Evolutionary conservation across 768 basidiomycete species (phyloP).

Genomic region (Panaeolus cyanescens): DNA sequence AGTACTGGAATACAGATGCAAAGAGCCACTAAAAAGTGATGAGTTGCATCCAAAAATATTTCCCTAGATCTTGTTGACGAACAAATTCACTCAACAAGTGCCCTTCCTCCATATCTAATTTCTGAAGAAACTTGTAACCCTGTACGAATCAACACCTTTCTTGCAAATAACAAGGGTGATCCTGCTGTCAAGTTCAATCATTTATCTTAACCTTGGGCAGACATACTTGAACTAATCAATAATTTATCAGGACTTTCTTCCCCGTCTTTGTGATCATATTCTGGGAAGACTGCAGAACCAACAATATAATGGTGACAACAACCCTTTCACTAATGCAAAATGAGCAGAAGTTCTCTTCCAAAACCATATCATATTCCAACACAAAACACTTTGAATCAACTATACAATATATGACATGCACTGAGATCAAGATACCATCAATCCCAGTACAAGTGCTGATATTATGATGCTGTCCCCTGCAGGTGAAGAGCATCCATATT

Average conservation of each 20-base stretch:
- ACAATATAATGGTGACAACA: not conserved
- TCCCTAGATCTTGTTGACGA: not conserved
- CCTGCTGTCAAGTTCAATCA: slow-evolving; percentile 21
- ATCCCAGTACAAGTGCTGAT: slow-evolving; percentile 34
- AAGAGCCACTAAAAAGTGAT: not conserved
- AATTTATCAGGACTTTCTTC: not conserved
- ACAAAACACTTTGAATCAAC: slow-evolving; percentile 23
- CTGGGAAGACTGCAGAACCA: not conserved
- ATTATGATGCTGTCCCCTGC: slow-evolving; percentile 33
- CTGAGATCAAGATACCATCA: slow-evolving; percentile 42
- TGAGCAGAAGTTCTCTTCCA: not conserved
- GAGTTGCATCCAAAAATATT: not conserved
- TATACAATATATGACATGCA: slow-evolving; percentile 35
- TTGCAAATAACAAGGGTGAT: slow-evolving; percentile 20
- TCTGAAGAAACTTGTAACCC: slow-evolving; percentile 9
- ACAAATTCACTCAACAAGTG: slow-evolving; percentile 4
- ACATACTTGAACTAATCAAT: not conserved
- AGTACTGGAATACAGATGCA: not conserved
- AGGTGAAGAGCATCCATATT: slow-evolving; percentile 26
- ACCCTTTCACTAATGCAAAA: not conserved
- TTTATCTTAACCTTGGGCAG: not conserved
- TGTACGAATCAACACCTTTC: slow-evolving; percentile 12
- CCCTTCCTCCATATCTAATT: slow-evolving; percentile 18
- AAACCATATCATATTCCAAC: slow-evolving; percentile 3
- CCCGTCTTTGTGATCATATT: slow-evolving; percentile 3